Evolutionary conservation across 768 basidiomycete genomes (phyloP).

Genomic region (Dentipellis sp.): DNA sequence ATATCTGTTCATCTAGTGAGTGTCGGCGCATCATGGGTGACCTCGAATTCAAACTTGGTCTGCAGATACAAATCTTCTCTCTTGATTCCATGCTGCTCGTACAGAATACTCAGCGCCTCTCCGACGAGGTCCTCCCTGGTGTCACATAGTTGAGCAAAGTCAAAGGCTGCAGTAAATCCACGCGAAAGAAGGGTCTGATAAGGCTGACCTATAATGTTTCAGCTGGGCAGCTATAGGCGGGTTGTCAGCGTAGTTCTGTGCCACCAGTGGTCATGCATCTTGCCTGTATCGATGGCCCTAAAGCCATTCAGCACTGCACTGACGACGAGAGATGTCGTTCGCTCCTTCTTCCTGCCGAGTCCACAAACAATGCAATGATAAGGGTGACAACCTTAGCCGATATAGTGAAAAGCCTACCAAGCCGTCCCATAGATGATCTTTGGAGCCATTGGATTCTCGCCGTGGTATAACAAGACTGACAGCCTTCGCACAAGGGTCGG

Average conservation of each 20-base stretch:
- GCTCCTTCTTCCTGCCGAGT: slow-evolving; percentile 63
- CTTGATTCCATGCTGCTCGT: slow-evolving; percentile 47
- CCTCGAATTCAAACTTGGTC: slow-evolving; percentile 48
- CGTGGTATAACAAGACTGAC: too few species aligned
- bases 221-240: slow-evolving; percentile 47
- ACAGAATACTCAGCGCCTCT: slow-evolving; percentile 50
- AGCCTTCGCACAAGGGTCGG: too few species aligned
- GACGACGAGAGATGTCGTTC: slow-evolving; percentile 58
- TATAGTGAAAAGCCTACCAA: slow-evolving; percentile 28
- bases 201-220: slow-evolving; percentile 56
- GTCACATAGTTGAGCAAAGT: background rate
- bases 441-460: too few species aligned
- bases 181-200: background rate
- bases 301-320: slow-evolving; percentile 71
- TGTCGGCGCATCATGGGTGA: background rate
- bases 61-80: slow-evolving; percentile 71
- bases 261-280: slow-evolving; percentile 6
- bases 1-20: slow-evolving; percentile 36
- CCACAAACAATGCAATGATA: background rate
- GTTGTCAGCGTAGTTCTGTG: background rate
- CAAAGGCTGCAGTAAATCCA: background rate
- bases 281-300: slow-evolving; percentile 77
- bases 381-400: background rate
- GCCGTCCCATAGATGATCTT: slow-evolving; percentile 52
- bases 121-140: slow-evolving; percentile 63